A percentile compares a stretch with the other conserved stretches of the same genome.
Evolutionary conservation across 768 basidiomycete genomes (phyloP).

Genomic region (Mycena rosella): DNA sequence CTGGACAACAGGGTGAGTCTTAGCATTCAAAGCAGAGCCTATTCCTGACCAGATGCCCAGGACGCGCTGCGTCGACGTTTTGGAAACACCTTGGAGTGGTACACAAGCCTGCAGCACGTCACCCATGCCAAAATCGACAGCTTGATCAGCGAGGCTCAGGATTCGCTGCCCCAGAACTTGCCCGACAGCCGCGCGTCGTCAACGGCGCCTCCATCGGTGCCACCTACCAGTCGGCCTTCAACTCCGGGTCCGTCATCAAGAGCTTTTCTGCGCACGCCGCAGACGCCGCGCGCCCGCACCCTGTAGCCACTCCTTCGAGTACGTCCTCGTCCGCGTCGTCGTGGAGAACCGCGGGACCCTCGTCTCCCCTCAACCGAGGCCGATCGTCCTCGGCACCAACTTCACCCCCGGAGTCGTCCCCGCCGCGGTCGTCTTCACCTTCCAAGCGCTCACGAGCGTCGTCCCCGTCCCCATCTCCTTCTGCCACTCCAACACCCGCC

Average conservation of each 20-base stretch:
- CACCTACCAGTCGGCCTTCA: too few relatives aligned
- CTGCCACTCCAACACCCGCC: background rate
- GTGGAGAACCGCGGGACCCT: background rate
- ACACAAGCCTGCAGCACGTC: conserved; percentile 33
- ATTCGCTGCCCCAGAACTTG: background rate
- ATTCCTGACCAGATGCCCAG: conserved; percentile 19
- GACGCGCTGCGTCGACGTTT: conserved; percentile 41
- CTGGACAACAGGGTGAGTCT: conserved; percentile 4
- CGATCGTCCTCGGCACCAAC: background rate
- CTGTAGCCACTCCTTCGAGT: too few relatives aligned
- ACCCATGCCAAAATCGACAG: background rate
- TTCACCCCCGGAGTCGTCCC: background rate
- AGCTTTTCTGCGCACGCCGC: background rate
- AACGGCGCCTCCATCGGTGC: too few relatives aligned
- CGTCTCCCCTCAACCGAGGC: background rate
- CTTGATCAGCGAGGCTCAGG: background rate
- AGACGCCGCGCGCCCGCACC: background rate
- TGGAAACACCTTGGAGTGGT: conserved; percentile 45
- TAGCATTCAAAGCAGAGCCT: background rate
- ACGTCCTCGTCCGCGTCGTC: too few relatives aligned
- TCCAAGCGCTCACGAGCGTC: background rate
- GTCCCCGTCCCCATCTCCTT: background rate
- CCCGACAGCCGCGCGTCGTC: background rate
- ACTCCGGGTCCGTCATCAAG: background rate
- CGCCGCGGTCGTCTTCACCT: background rate